These are phyloP conservation scores for Chenopodium suecicum DNA, from an alignment of 148 eudicot species.

Conservation along the genomic window DNA sequence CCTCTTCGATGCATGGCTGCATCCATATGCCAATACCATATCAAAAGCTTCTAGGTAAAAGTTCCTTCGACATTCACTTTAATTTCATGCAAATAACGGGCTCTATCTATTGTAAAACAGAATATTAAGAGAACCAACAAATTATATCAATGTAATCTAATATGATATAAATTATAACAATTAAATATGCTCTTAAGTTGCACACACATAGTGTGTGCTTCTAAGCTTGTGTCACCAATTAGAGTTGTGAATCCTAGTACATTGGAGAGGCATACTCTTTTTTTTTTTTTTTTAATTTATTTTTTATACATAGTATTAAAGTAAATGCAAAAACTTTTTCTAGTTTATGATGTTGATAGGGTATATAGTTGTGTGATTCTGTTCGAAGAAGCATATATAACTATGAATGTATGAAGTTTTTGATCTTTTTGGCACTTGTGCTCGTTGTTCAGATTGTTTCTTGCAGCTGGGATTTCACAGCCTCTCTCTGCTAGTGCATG, in stretches of 20 bases:
- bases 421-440: conserved; percentile 17
- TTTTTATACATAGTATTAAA: not conserved
- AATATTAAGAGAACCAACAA: too few species aligned
- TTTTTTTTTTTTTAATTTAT: not conserved
- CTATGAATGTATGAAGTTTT: not conserved
- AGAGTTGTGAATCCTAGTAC: not conserved
- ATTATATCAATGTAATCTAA: too few species aligned
- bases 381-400: conserved; percentile 1
- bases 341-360: not conserved
- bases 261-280: not conserved
- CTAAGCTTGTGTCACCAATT: not conserved
- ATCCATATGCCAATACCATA: too few species aligned
- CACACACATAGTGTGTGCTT: too few species aligned
- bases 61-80: too few species aligned
- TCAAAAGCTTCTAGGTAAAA: too few species aligned
- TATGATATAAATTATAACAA: too few species aligned
- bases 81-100: too few species aligned
- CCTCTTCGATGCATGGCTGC: too few species aligned
- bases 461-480: conserved; percentile 78
- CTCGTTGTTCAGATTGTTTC: conserved; percentile 74
- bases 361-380: conserved; percentile 1
- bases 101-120: too few species aligned
- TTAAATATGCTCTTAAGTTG: too few species aligned
- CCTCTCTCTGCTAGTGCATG: conserved; percentile 77
- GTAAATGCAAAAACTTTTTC: not conserved